Evolutionary conservation across 345 rosid species (phyloP), one percentile per base, ranked within the genome.

Genomic region (Xanthoceras sorbifolium): DNA sequence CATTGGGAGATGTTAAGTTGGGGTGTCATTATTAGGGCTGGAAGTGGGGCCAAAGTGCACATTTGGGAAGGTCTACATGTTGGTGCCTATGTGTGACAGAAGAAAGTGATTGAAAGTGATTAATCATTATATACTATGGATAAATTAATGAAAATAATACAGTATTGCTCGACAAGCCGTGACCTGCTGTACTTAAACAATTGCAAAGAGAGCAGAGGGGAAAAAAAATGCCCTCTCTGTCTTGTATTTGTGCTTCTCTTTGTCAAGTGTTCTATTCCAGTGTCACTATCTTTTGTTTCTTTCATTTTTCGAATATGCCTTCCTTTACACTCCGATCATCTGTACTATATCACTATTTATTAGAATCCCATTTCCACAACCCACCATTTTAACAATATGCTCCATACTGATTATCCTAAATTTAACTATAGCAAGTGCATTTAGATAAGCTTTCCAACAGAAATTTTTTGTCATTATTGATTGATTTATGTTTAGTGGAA

Each of bases 41-140:
- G 63, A 36, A 2, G 84, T 84, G 84, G 90, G 86, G 67, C 85
- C 85, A 50, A 38, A 69, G 42, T 71, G 83, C 87, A 78, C 84
- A 79, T 75, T 76, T 72, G 75, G 73, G 80, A 55, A 79, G 91
- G 91, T 82, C 91, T 89, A 86, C 89, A 84, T 87, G 93, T 85
- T 87, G 89, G 89, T 82, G 84, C 84, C 69, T 77, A 77, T 73
- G 66, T 85, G 80, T 82, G 89, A 86, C 90, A 87, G 22, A 67
- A 64, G 75, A 73, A 72, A 86, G 88, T 74, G 84, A 74, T 57
- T 77, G 69, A 77, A 75, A 78, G 77, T 65, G 63, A 74, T 77
- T 81, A 82, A 83, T 81, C n/a, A 78, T 80, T 72, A 67, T 75
- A 57, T 60, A 76, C 74, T 22, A 17, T 29, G 75, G 25, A 64